phyloP scores from a whole-genome alignment of 768 basidiomycete genomes.

The Calocybe indica region DNA sequence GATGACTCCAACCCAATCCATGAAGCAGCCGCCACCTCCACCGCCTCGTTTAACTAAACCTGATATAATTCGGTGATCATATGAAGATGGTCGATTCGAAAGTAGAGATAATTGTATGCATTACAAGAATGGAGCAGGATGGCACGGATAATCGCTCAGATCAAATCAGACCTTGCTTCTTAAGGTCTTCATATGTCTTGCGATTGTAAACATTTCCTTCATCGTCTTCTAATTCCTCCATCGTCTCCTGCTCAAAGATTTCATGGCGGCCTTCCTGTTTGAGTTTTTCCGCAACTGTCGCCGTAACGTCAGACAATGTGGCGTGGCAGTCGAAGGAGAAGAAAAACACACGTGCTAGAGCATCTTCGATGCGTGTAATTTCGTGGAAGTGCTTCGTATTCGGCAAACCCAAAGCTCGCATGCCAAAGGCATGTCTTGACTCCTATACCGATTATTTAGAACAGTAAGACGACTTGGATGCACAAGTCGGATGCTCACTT shows the following conservation, averaged over 20 bases:
- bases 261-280: slow-evolving; percentile 97
- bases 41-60: slow-evolving; percentile 29
- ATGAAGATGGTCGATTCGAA: not conserved
- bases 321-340: not conserved
- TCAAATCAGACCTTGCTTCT: slow-evolving; percentile 89
- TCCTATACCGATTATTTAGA: slow-evolving; percentile 45
- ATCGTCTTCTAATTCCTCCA: slow-evolving; percentile 97
- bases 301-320: not conserved
- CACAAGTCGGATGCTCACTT: slow-evolving; percentile 35
- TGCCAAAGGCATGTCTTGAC: slow-evolving; percentile 94
- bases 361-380: slow-evolving; percentile 96
- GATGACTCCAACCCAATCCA: slow-evolving; percentile 42
- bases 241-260: slow-evolving; percentile 87
- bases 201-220: slow-evolving; percentile 98
- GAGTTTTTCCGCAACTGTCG: slow-evolving; percentile 88
- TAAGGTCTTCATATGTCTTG: slow-evolving; percentile 96
- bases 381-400: slow-evolving; percentile 99
- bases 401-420: slow-evolving; percentile 94
- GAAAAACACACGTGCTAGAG: slow-evolving; percentile 71
- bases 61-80: not conserved
- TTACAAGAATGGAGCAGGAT: not conserved
- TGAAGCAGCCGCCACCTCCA: slow-evolving; percentile 38
- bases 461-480: not conserved
- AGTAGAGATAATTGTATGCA: not conserved
- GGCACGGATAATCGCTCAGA: not conserved